These are phyloP conservation scores for Botrytis elliptica DNA, from an alignment of 2,329 filamentous ascomycete species.

Conservation along the genomic window DNA sequence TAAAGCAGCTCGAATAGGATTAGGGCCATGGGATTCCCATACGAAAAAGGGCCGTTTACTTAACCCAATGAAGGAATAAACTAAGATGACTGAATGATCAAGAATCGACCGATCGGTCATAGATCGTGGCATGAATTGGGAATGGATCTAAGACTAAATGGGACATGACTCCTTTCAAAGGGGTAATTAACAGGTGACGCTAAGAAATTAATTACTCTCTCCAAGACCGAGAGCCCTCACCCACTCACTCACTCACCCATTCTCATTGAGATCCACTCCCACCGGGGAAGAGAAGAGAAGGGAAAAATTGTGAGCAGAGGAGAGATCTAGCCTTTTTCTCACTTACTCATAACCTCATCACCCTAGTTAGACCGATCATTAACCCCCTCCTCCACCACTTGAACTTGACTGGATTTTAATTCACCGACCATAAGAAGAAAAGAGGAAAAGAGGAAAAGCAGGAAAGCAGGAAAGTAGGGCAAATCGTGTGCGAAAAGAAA, in stretches of 20 bases:
- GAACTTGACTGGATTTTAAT: constrained; percentile 6
- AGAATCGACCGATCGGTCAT: neutral
- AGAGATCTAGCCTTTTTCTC: constrained; percentile 9
- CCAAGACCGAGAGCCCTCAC: neutral
- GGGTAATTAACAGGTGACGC: neutral
- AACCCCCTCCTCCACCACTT: neutral
- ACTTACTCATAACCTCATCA: neutral
- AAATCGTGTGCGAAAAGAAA: neutral
- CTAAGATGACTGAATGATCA: neutral
- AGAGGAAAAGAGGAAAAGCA: neutral
- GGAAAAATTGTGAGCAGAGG: neutral
- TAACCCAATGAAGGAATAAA: neutral
- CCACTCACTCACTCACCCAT: neutral
- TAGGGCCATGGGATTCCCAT: fast-evolving
- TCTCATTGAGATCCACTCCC: neutral
- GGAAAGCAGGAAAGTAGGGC: neutral
- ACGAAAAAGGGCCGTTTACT: neutral
- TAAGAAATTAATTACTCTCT: neutral
- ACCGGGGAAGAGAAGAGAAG: constrained; percentile 13
- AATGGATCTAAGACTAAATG: fast-evolving
- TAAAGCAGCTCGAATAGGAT: neutral
- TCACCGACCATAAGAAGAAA: constrained; percentile 14
- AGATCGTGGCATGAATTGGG: fast-evolving
- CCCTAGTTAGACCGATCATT: neutral
- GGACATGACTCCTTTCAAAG: neutral